Evolutionary conservation across 2,329 filamentous ascomycete genomes (phyloP), one percentile per base, ranked within the genome.

Genomic region (Diaporthe velutina): DNA sequence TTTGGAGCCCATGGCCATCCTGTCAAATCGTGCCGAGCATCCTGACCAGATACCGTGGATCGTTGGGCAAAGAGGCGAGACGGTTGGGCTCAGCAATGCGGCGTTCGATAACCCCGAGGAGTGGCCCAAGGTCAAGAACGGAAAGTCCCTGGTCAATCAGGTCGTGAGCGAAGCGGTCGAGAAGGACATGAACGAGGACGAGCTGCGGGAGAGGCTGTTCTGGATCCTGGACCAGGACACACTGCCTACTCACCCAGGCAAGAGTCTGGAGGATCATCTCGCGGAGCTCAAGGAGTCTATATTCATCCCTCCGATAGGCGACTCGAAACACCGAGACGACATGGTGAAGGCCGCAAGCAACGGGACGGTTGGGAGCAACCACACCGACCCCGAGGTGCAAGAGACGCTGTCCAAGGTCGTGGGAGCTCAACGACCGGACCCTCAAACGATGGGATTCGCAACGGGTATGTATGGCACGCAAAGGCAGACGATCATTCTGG

Each of bases 401-500:
- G 81, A 82, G 71, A 35, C 78, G 71, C 78, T 84, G 45, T 78
- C 80, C 5, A 81, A 84, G 55, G 81, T 74, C 1, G 58, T 71
- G 28, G 74, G 58, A 25, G 48, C 50, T 4, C 48, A 85, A 64
- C 82, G 82, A 35, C 85, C 86, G 2, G 73, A 85, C 82, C 74
- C 77, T 50, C 76, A 79, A 30, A 74, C 76, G 28, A 77, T 78
- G 57, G 85, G 85, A 1, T 91, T 90, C 77, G 88, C 89, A 79
- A 89, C 86, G 7, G 91, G 91, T 2, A 83, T 91, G 77, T 93
- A 93, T 78, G 91, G 91, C 5, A 93, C 91, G 7, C 91, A 93
- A 82, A 83, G 91, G 50, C 91, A 93, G 83, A 93, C 91, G 0
- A 83, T 92, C 19, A 82, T 93, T 19, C 82, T 92, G 58, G 88